A percentile compares a stretch with the other conserved stretches of the same genome.
phyloP scores from a whole-genome alignment of 768 basidiomycete genomes.

The Mycena polygramma region DNA sequence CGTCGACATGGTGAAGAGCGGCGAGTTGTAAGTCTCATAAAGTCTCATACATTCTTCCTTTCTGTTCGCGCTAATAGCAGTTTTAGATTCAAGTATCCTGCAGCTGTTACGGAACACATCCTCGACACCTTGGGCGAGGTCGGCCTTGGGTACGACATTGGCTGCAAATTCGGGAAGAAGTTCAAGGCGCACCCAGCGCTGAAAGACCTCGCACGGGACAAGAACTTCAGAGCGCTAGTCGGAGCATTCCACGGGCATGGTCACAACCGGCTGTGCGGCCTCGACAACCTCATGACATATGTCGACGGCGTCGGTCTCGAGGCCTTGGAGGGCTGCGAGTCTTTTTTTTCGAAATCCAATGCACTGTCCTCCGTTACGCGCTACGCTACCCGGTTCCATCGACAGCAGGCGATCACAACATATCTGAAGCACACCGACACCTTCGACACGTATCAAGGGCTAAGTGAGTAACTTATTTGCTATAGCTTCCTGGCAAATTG shows the following conservation, averaged over 20 bases:
- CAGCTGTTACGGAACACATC: constrained; percentile 18
- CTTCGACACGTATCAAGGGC: constrained; percentile 1
- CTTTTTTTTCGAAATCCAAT: constrained; percentile 30
- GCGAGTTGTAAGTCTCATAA: constrained; percentile 49
- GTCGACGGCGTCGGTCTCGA: constrained; percentile 29
- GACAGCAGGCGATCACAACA: neutral
- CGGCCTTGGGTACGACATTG: neutral
- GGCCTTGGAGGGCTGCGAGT: constrained; percentile 30
- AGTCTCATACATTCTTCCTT: neutral
- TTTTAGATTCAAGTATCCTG: constrained; percentile 22
- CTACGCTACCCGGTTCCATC: neutral
- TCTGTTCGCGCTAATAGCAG: neutral
- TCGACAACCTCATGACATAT: constrained; percentile 29
- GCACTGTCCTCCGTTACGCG: neutral
- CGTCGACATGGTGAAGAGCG: constrained; percentile 50
- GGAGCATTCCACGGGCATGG: constrained; percentile 16
- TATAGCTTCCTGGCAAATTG: neutral
- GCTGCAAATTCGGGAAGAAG: neutral
- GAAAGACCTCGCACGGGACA: neutral
- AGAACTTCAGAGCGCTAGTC: neutral
- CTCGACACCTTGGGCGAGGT: neutral
- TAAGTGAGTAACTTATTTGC: neutral
- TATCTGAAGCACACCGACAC: constrained; percentile 1
- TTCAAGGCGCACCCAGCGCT: constrained; percentile 12
- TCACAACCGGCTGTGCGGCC: constrained; percentile 26